Evolutionary conservation across 2,329 filamentous ascomycete species (phyloP).

Genomic region (Chlorencoelia australis): DNA sequence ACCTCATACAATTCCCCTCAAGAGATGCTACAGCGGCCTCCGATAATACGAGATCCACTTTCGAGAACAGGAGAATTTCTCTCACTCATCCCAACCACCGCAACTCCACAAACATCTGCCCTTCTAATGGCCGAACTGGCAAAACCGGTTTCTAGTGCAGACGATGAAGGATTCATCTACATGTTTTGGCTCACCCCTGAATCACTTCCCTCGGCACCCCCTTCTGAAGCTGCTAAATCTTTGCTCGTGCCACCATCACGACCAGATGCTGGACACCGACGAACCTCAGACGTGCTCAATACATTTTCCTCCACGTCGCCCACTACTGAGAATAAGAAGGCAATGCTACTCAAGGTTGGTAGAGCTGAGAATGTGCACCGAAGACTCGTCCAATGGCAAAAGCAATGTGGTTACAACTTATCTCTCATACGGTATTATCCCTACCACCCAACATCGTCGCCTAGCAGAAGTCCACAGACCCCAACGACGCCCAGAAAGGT

Average conservation of each 20-base stretch:
- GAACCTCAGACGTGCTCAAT: slow-evolving; percentile 45
- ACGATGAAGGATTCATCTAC: slow-evolving; percentile 91
- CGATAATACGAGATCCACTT: slow-evolving; percentile 20
- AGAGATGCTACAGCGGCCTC: slow-evolving; percentile 17
- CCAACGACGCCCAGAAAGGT: slow-evolving; percentile 52
- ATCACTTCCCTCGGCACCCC: slow-evolving; percentile 41
- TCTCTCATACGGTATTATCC: slow-evolving; percentile 89
- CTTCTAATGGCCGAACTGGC: slow-evolving; percentile 65
- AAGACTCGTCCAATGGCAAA: slow-evolving; percentile 83
- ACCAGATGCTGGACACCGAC: slow-evolving; percentile 27
- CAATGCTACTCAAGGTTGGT: slow-evolving; percentile 59
- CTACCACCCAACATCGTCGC: slow-evolving; percentile 39
- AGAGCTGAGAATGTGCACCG: slow-evolving; percentile 75
- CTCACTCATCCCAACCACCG: slow-evolving; percentile 57
- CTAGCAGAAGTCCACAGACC: slow-evolving; percentile 1
- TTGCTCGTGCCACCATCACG: slow-evolving; percentile 43
- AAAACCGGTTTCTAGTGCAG: slow-evolving; percentile 61
- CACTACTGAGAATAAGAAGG: slow-evolving; percentile 36
- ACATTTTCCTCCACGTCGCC: slow-evolving; percentile 35
- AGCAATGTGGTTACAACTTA: slow-evolving; percentile 83
- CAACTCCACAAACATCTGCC: slow-evolving; percentile 60
- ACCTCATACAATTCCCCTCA: slow-evolving; percentile 5
- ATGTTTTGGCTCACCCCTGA: slow-evolving; percentile 92
- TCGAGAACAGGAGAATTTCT: slow-evolving; percentile 38
- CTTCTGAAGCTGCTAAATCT: slow-evolving; percentile 48